Conservation (phyloP, 1,284 basidiomycete genomes). For the Trichosporon sp. region DNA sequence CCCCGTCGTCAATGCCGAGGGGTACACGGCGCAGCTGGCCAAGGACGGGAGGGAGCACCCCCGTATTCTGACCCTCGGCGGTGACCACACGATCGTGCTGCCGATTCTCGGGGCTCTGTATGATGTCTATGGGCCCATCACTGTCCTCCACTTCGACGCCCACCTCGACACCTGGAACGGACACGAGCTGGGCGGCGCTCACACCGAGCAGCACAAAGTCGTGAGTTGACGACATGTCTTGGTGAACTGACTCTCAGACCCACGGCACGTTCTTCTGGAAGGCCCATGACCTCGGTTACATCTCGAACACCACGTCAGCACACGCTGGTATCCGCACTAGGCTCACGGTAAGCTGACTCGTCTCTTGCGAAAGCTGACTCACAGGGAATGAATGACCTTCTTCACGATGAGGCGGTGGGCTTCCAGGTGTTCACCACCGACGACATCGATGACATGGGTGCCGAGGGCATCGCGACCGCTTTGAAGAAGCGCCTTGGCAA, state of each 20-base stretch:
- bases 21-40: constrained; percentile 16
- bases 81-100: constrained; percentile 53
- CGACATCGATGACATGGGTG: constrained; percentile 51
- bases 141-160: constrained; percentile 42
- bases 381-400: constrained; percentile 23
- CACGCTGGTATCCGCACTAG: constrained; percentile 47
- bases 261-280: constrained; percentile 51
- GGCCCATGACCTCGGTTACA: constrained; percentile 48
- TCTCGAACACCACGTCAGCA: constrained; percentile 59
- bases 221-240: constrained; percentile 15
- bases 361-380: not conserved
- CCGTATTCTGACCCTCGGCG: constrained; percentile 50
- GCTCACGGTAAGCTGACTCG: constrained; percentile 29
- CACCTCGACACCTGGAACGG: constrained; percentile 51
- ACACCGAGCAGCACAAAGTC: constrained; percentile 22
- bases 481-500: constrained; percentile 45
- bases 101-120: constrained; percentile 47
- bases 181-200: constrained; percentile 20
- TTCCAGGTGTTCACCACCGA: constrained; percentile 49
- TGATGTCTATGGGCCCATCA: constrained; percentile 48
- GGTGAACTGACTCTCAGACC: constrained; percentile 25
- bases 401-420: constrained; percentile 48
- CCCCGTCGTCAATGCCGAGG: constrained; percentile 6
- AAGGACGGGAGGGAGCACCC: constrained; percentile 46
- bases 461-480: constrained; percentile 44